Percentiles rank a stretch among this genome's conserved stretches.
Conservation (phyloP, 2,329 filamentous ascomycete species). For the Alternaria angustiovoidea region DNA sequence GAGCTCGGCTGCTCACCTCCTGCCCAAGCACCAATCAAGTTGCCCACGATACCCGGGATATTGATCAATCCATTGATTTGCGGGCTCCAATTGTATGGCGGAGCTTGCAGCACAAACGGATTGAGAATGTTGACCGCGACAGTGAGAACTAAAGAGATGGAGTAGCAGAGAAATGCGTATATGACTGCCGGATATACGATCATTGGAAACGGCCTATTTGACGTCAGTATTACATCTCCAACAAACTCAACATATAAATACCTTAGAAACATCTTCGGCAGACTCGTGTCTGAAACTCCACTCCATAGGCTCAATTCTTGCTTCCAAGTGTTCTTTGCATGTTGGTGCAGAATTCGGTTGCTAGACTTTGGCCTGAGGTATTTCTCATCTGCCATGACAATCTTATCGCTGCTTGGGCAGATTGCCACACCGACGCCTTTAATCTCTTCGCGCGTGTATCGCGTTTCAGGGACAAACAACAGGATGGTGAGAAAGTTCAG, state of each 20-base stretch:
- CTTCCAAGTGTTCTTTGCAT: slow-evolving; percentile 44
- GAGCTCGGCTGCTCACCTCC: slow-evolving; percentile 33
- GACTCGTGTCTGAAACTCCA: slow-evolving; percentile 39
- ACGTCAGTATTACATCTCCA: neutral
- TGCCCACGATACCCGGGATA: slow-evolving; percentile 54
- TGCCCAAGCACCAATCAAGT: slow-evolving; percentile 53
- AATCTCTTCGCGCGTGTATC: slow-evolving; percentile 40
- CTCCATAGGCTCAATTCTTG: slow-evolving; percentile 49
- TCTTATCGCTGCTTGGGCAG: slow-evolving; percentile 24
- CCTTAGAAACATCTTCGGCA: slow-evolving; percentile 46
- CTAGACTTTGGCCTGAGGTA: slow-evolving; percentile 3
- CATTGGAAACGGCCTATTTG: slow-evolving; percentile 47
- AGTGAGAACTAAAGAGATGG: slow-evolving; percentile 49
- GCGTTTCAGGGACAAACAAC: slow-evolving; percentile 50
- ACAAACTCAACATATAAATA: neutral
- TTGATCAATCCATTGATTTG: slow-evolving; percentile 52
- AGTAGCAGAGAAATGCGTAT: slow-evolving; percentile 50
- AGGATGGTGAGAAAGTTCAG: slow-evolving; percentile 49
- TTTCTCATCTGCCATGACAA: slow-evolving; percentile 12
- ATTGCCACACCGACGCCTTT: neutral
- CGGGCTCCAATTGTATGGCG: slow-evolving; percentile 49
- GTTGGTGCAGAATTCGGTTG: slow-evolving; percentile 9
- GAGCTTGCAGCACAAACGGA: slow-evolving; percentile 51
- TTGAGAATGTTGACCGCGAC: slow-evolving; percentile 53
- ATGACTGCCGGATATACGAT: slow-evolving; percentile 50